These are phyloP conservation scores for Tagetes patula DNA, from an alignment of 129 eudicot species.

Conservation along the genomic window DNA sequence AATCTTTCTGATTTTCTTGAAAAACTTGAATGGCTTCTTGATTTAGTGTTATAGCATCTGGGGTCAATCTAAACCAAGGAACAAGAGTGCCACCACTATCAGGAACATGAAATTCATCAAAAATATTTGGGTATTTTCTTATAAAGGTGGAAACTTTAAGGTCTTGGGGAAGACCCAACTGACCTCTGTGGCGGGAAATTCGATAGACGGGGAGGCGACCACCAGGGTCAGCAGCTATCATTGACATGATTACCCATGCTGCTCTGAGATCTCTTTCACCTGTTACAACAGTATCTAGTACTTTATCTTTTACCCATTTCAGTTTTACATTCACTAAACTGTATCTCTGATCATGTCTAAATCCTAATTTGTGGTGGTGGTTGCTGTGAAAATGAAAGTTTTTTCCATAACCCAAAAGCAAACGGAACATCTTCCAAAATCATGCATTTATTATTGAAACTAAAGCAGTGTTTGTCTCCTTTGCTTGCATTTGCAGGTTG, in stretches of 20 bases:
- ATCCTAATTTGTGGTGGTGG: slow-evolving; percentile 24
- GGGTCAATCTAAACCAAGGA: slow-evolving; percentile 62
- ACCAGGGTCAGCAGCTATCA: slow-evolving; percentile 44
- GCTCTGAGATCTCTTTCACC: slow-evolving; percentile 61
- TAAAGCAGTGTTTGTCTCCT: slow-evolving; percentile 1
- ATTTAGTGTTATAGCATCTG: slow-evolving; percentile 43
- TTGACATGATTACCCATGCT: slow-evolving; percentile 57
- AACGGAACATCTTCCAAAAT: slow-evolving; percentile 24
- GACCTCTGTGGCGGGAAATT: slow-evolving; percentile 51
- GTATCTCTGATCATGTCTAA: slow-evolving; percentile 42
- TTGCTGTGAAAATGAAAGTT: slow-evolving; percentile 3
- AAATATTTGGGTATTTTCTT: slow-evolving; percentile 69
- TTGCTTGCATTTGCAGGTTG: not conserved
- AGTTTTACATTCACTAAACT: slow-evolving; percentile 69
- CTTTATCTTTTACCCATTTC: slow-evolving; percentile 73
- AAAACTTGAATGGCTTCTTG: slow-evolving; percentile 40
- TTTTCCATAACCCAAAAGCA: slow-evolving; percentile 18
- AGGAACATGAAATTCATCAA: slow-evolving; percentile 57
- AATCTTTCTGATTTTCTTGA: slow-evolving; percentile 48
- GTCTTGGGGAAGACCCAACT: slow-evolving; percentile 60
- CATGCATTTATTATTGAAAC: slow-evolving; percentile 1
- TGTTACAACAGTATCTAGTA: slow-evolving; percentile 62
- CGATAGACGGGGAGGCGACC: slow-evolving; percentile 54
- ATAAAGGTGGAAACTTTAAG: slow-evolving; percentile 70
- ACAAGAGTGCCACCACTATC: slow-evolving; percentile 79